Evolutionary conservation across 805 yeast genomes (phyloP).

Genomic region (Peterozyma xylosa): DNA sequence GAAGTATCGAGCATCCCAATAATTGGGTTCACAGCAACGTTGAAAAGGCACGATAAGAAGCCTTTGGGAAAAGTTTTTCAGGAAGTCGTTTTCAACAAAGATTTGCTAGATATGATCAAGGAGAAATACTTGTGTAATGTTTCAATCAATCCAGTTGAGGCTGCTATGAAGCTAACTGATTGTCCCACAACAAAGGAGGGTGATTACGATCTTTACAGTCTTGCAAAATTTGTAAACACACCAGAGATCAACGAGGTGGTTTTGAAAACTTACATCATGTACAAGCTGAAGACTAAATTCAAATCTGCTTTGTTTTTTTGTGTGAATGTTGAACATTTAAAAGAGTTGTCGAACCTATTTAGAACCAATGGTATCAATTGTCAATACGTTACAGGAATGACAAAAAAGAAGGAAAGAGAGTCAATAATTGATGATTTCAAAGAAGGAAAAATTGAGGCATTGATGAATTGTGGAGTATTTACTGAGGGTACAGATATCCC

Average conservation of each 20-base stretch:
- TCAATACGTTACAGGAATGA: constrained; percentile 62
- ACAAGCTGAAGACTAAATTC: constrained; percentile 29
- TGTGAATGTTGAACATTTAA: constrained; percentile 64
- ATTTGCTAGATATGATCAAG: constrained; percentile 55
- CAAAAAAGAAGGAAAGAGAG: constrained; percentile 44
- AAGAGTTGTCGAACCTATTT: constrained; percentile 42
- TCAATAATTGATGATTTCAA: constrained; percentile 50
- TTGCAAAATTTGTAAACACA: constrained; percentile 51
- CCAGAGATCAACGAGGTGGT: constrained; percentile 48
- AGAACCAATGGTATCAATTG: constrained; percentile 58
- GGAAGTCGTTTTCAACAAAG: constrained; percentile 64
- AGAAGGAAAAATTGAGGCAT: constrained; percentile 55
- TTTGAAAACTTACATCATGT: constrained; percentile 41
- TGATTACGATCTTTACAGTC: constrained; percentile 46
- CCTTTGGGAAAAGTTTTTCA: constrained; percentile 58
- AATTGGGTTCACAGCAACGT: constrained; percentile 85
- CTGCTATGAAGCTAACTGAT: constrained; percentile 22
- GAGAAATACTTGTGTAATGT: constrained; percentile 68
- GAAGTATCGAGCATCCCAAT: constrained; percentile 41
- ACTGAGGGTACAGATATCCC: constrained; percentile 97
- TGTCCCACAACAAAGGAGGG: constrained; percentile 22
- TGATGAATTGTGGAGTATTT: constrained; percentile 83
- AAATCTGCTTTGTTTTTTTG: constrained; percentile 73
- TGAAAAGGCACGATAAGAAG: constrained; percentile 67
- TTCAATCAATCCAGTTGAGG: constrained; percentile 49